These are phyloP conservation scores for Neurospora sp. DNA, from an alignment of 495 filamentous ascomycete species.

Conservation along the genomic window DNA sequence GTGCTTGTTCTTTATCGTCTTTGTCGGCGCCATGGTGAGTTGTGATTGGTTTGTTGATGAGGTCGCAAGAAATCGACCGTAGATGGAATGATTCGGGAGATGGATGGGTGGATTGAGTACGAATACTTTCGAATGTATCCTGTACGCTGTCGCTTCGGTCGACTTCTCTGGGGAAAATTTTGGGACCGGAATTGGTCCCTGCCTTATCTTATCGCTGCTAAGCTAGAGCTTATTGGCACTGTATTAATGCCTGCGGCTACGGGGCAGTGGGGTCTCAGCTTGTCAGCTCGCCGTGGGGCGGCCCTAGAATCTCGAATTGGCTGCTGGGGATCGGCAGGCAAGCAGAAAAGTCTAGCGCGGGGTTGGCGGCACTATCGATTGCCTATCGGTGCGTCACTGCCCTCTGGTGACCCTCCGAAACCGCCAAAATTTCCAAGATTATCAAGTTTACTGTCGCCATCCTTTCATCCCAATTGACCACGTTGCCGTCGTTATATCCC, in stretches of 20 bases:
- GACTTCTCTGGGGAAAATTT: background rate
- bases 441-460: background rate
- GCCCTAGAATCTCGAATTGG: background rate
- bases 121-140: background rate
- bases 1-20: conserved; percentile 49
- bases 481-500: background rate
- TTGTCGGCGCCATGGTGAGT: conserved; percentile 37
- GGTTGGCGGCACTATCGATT: background rate
- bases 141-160: background rate
- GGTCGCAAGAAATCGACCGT: background rate
- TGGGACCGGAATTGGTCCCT: background rate
- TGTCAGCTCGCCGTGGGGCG: background rate
- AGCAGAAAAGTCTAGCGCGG: background rate
- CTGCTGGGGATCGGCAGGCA: background rate
- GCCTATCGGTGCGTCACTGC: background rate
- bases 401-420: background rate
- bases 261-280: background rate
- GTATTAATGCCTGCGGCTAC: background rate
- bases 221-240: background rate
- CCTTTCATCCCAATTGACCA: background rate
- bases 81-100: background rate
- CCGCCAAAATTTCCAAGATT: background rate
- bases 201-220: background rate
- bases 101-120: background rate
- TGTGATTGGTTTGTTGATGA: background rate